phyloP scores from a whole-genome alignment of 2,329 filamentous ascomycete genomes.

The Neopestalotiopsis clavispora region DNA sequence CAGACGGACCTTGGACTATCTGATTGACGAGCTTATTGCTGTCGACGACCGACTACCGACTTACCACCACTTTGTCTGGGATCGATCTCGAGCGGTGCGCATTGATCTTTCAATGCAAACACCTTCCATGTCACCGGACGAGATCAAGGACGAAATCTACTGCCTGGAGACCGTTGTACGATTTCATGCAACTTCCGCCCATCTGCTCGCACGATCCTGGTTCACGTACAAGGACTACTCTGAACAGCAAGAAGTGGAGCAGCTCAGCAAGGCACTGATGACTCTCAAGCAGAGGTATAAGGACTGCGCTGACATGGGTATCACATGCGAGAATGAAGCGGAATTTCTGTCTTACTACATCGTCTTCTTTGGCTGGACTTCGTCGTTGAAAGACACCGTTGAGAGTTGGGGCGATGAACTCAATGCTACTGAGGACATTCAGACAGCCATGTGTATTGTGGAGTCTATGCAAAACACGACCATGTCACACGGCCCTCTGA shows the following conservation, averaged over 20 bases:
- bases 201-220: slow-evolving; percentile 63
- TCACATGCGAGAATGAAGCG: slow-evolving; percentile 65
- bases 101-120: slow-evolving; percentile 71
- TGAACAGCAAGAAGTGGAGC: slow-evolving; percentile 71
- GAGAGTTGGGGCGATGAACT: slow-evolving; percentile 60
- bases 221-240: slow-evolving; percentile 65
- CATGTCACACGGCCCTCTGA: slow-evolving; percentile 61
- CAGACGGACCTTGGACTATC: slow-evolving; percentile 65
- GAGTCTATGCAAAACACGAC: slow-evolving; percentile 64
- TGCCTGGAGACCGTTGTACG: slow-evolving; percentile 69
- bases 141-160: slow-evolving; percentile 64
- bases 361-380: slow-evolving; percentile 64
- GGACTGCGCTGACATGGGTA: slow-evolving; percentile 63
- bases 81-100: slow-evolving; percentile 69
- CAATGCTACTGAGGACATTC: slow-evolving; percentile 63
- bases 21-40: slow-evolving; percentile 63
- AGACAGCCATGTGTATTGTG: slow-evolving; percentile 64
- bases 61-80: slow-evolving; percentile 70
- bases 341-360: slow-evolving; percentile 72
- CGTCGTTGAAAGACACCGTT: slow-evolving; percentile 60
- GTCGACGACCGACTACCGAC: slow-evolving; percentile 58
- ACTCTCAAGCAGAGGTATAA: slow-evolving; percentile 71
- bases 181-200: slow-evolving; percentile 69
- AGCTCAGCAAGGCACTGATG: slow-evolving; percentile 67
- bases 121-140: slow-evolving; percentile 60